These are phyloP conservation scores for Oxytropis ochrocephala DNA, from an alignment of 306 rosid species.

Conservation along the genomic window DNA sequence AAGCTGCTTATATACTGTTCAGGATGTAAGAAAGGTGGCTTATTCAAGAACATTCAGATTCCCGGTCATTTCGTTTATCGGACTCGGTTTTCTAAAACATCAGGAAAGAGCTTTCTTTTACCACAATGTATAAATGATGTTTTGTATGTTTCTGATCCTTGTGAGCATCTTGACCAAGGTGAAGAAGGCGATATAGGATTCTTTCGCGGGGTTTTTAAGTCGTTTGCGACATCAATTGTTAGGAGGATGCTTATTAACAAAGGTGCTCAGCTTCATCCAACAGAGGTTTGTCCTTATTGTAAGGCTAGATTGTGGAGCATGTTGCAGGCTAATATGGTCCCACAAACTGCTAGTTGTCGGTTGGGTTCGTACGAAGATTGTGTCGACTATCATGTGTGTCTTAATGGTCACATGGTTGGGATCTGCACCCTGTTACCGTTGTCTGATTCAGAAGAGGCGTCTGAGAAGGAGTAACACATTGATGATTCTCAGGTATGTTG, in stretches of 20 bases:
- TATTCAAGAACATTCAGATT: slow-evolving; percentile 57
- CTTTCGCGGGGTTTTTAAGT: slow-evolving; percentile 86
- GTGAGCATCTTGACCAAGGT: slow-evolving; percentile 96
- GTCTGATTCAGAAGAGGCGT: slow-evolving; percentile 84
- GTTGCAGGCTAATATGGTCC: slow-evolving; percentile 93
- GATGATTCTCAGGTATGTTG: slow-evolving; percentile 38
- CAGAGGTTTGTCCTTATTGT: slow-evolving; percentile 93
- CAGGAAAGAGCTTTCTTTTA: slow-evolving; percentile 95
- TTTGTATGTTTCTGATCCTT: slow-evolving; percentile 90
- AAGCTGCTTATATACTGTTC: slow-evolving; percentile 87
- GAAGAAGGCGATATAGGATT: slow-evolving; percentile 98
- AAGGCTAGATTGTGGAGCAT: slow-evolving; percentile 96
- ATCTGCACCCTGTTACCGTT: slow-evolving; percentile 78
- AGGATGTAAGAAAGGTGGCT: slow-evolving; percentile 78
- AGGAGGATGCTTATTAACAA: slow-evolving; percentile 71
- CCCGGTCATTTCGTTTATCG: slow-evolving; percentile 83
- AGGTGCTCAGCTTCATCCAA: slow-evolving; percentile 82
- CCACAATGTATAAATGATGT: slow-evolving; percentile 89
- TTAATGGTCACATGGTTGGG: slow-evolving; percentile 92
- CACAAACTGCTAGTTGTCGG: slow-evolving; percentile 82
- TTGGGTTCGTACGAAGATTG: slow-evolving; percentile 80
- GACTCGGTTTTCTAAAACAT: slow-evolving; percentile 87
- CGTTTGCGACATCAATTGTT: slow-evolving; percentile 68
- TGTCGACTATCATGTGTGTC: slow-evolving; percentile 86
- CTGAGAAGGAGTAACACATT: slow-evolving; percentile 53